Evolutionary conservation across 1,284 basidiomycete species (phyloP).

Genomic region (Blastosporella zonata): DNA sequence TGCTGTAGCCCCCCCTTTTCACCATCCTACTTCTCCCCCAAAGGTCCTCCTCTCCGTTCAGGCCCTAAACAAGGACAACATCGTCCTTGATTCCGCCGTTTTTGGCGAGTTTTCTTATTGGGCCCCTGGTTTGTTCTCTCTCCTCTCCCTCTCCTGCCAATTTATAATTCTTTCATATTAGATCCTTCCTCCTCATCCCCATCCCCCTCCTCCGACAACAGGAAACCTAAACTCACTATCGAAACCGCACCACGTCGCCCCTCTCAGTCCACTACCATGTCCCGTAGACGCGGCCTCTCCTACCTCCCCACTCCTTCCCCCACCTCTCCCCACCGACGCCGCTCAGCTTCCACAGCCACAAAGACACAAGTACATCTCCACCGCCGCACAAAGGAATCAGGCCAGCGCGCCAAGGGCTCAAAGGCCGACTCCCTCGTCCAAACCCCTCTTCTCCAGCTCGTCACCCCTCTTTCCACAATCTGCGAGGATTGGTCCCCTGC

Average conservation of each 20-base stretch:
- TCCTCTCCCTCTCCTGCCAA: constrained; percentile 2
- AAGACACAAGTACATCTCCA: constrained; percentile 31
- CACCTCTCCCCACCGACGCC: constrained; percentile 20
- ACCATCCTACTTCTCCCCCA: constrained; percentile 31
- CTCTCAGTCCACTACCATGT: constrained; percentile 24
- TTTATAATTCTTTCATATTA: constrained; percentile 7
- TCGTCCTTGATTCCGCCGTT: constrained; percentile 56
- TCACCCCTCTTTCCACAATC: constrained; percentile 51
- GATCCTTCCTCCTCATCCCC: constrained; percentile 3
- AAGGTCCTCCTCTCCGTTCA: constrained; percentile 59
- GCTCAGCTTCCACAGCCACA: constrained; percentile 2
- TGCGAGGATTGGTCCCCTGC: constrained; percentile 54
- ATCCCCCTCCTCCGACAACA: constrained; percentile 3
- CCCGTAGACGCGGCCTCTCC: constrained; percentile 30
- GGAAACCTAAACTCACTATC: constrained; percentile 20
- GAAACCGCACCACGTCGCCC: constrained; percentile 15
- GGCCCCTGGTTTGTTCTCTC: constrained; percentile 40
- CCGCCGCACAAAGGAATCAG: constrained; percentile 40
- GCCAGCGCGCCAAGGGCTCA: constrained; percentile 40
- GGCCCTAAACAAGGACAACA: constrained; percentile 51
- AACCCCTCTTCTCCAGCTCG: constrained; percentile 54
- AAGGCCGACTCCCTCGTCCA: constrained; percentile 38
- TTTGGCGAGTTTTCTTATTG: constrained; percentile 75
- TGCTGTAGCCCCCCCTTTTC: constrained; percentile 49
- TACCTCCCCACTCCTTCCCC: constrained; percentile 28